Evolutionary conservation across 2,329 filamentous ascomycete genomes (phyloP).

Genomic region (Ceratocystiopsis brevicomis): DNA sequence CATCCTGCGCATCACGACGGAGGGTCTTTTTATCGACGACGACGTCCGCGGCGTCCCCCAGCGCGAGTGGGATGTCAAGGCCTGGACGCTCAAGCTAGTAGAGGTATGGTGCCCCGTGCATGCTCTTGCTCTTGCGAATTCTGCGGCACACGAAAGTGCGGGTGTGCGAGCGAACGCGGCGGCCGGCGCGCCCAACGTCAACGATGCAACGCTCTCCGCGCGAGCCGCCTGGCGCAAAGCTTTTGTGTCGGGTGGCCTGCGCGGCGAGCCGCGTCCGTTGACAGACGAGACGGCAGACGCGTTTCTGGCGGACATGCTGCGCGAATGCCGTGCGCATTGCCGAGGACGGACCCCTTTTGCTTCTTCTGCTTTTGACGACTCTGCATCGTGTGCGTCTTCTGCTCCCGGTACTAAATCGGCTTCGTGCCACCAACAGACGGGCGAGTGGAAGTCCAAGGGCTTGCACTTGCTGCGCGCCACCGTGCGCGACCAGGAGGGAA

Average conservation of each 20-base stretch:
- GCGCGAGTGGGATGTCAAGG: constrained; percentile 95
- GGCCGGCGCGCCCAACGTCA: constrained; percentile 19
- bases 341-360: too few species aligned
- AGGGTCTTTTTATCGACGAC: constrained; percentile 93
- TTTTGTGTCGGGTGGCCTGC: constrained; percentile 16
- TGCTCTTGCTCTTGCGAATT: constrained; percentile 28
- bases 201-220: constrained; percentile 26
- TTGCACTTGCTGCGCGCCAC: constrained; percentile 45
- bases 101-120: constrained; percentile 69
- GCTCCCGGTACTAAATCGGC: constrained; percentile 21
- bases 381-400: constrained; percentile 8
- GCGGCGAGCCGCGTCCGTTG: constrained; percentile 29
- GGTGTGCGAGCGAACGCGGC: neutral
- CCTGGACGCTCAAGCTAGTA: constrained; percentile 85
- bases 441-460: constrained; percentile 34
- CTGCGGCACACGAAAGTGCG: constrained; percentile 18
- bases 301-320: constrained; percentile 43
- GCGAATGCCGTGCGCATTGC: constrained; percentile 46
- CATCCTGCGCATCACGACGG: constrained; percentile 78
- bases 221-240: constrained; percentile 27
- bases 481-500: constrained; percentile 46
- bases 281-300: constrained; percentile 46
- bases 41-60: constrained; percentile 82
- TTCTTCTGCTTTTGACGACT: constrained; percentile 16
- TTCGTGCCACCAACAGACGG: constrained; percentile 17